Percentiles rank a stretch among this genome's conserved stretches.
phyloP scores from a whole-genome alignment of 164 flowering plant species.

The Vitis amurensis region DNA sequence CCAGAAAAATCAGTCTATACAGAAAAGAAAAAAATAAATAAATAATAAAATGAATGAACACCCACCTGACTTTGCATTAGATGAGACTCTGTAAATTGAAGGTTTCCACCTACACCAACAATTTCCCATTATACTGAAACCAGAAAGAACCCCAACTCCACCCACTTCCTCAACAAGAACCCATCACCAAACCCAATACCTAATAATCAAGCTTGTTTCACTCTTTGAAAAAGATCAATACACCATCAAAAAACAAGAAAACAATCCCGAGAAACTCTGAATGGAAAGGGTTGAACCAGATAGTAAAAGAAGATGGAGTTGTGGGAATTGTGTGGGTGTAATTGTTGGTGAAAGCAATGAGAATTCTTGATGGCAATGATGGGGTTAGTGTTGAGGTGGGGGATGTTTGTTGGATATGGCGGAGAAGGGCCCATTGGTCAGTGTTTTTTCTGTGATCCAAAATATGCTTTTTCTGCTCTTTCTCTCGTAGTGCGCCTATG shows the following conservation, averaged over 20 bases:
- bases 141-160: conserved; percentile 1
- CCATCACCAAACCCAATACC: conserved; percentile 13
- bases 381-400: conserved; percentile 22
- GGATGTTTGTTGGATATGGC: conserved; percentile 22
- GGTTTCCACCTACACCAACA: conserved; percentile 56
- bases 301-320: background rate
- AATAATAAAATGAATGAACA: background rate
- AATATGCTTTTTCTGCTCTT: conserved; percentile 1
- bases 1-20: background rate
- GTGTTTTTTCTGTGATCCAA: background rate
- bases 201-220: background rate
- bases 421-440: conserved; percentile 22
- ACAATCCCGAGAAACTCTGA: background rate
- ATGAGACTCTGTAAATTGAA: conserved; percentile 53
- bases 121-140: conserved; percentile 57
- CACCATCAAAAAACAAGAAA: background rate
- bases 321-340: conserved; percentile 1
- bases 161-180: conserved; percentile 6
- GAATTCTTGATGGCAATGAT: conserved; percentile 28
- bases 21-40: background rate
- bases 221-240: background rate
- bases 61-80: conserved; percentile 74
- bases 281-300: background rate
- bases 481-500: conserved; percentile 14
- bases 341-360: conserved; percentile 3